Base-by-base conservation (phyloP, 345 rosid species). In the Camelina hispida region DNA sequence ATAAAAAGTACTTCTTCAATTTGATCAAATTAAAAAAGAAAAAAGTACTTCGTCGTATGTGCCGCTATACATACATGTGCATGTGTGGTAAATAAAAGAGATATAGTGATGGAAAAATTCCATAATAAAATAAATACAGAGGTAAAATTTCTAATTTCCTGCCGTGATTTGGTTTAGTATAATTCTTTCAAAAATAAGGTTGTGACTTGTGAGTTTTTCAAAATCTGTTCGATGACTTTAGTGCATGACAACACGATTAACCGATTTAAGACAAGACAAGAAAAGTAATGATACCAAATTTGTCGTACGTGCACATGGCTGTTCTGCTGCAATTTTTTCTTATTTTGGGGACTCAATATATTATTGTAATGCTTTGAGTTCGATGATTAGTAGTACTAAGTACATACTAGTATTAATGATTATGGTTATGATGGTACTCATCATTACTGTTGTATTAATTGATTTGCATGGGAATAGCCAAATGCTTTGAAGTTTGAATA, bases 381-480 rank as follows among this genome's bases (percentile, higher is more conserved):
- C 28, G 40, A 16, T 62, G 17, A 25, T 14, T 46, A 32, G n/a
- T 43, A 17, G 10, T 16, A 22, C 25, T 51, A 20, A 51, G 12
- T 9, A 17, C 25, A 18, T 46, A 42, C 22, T 47, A 15, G 15
- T 20, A 61, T 72, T 59, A 67, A 50, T 66, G 47, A 58, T 18
- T 50, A 58, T 75, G 55, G 73, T 30, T 58, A 51, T 48, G 78
- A 67, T 57, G 56, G 15, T 15, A 57, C n/a, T 25, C 18, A 48
- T 66, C 16, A 38, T 59, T 18, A 53, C 12, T 55, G 25, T 30
- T 47, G 57, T 56, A 55, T 11, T 46, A 35, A 75, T 57, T 54
- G 72, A 75, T 25, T 68, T 60, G 48, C 68, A 75, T 75, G 17
- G 69, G 69, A 68, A 75, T 17, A 52, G 8, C 42, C 59, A 66